Base-by-base conservation (phyloP, 805 yeast genomes). In the Naumovozyma dairenensis region DNA sequence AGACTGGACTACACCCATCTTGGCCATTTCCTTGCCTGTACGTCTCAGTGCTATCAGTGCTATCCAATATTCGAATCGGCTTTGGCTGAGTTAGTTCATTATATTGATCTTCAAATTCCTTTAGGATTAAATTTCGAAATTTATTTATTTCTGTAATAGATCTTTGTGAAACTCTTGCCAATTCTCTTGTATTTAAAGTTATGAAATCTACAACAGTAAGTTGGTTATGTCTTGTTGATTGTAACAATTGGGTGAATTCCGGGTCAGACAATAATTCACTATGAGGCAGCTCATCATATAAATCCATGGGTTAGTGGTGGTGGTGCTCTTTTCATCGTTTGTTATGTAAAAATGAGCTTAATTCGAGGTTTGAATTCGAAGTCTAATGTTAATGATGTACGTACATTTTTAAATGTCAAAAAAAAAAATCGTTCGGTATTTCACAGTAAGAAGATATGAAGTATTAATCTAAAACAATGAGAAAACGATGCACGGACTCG, bases 131-230 rank as follows among this genome's bases (percentile, higher is more conserved):
- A 21, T 38, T 33, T 30, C 48, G 57, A 28, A 55, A 55, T 27
- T 45, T 40, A 2, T 37, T 20, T 2, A 60, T 48, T 34, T 65
- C 69, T 28, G 45, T 47, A 1, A 55, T 39, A 1, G 69, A 56
- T 20, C 60, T 47, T 15, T 57, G 52, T 9, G 56, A 33, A 18
- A 57, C 46, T 22, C 53, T 53, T 0, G 69, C 48, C 9, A 64
- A 38, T 26, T 59, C 64, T 6, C 45, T 29, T 1, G 62, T 42
- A 4, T 64, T 46, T 8, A 66, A 53, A 2, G 69, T 51, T 16
- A 69, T 38, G 8, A 71, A 48, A 31, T 70, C 74, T 4, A 62
- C 42, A 1, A 63, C 55, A 0, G 70, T 51, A 3, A 71, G 48
- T 16, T 57, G 53, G 32, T 44, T 45, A 8, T 37, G 40, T 16